phyloP scores from a whole-genome alignment of 345 rosid genomes.

The Lumnitzera racemosa region DNA sequence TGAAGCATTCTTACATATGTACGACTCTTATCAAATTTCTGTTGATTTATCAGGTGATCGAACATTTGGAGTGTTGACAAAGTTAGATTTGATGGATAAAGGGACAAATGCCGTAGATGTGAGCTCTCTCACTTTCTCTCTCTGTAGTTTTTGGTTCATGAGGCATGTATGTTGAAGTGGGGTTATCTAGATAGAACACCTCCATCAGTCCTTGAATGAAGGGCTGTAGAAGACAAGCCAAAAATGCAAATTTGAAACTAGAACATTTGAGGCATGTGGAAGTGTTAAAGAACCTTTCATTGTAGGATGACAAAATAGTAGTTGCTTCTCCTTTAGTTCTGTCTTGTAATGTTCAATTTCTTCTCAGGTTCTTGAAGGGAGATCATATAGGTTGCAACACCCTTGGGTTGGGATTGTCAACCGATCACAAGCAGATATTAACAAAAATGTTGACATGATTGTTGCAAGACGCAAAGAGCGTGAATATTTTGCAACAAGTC shows the following conservation, averaged over 20 bases:
- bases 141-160: background rate
- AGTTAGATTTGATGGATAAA: conserved; percentile 96
- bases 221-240: background rate
- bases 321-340: background rate
- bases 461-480: conserved; percentile 80
- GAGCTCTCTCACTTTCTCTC: conserved; percentile 16
- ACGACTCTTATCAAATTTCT: background rate
- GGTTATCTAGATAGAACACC: background rate
- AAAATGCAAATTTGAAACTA: background rate
- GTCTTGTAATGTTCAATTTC: conserved; percentile 1
- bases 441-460: conserved; percentile 84
- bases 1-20: background rate
- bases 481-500: conserved; percentile 82
- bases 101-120: conserved; percentile 96
- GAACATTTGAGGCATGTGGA: background rate
- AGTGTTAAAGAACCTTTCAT: background rate
- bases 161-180: background rate
- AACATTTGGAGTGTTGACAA: conserved; percentile 96
- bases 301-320: background rate
- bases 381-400: conserved; percentile 71
- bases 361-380: conserved; percentile 85
- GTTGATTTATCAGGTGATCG: conserved; percentile 56
- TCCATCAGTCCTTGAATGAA: no score
- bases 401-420: conserved; percentile 99
- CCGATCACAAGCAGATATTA: conserved; percentile 97